These are phyloP conservation scores for Fusarium subtropicale DNA, from an alignment of 2,329 filamentous ascomycete species.

Conservation along the genomic window DNA sequence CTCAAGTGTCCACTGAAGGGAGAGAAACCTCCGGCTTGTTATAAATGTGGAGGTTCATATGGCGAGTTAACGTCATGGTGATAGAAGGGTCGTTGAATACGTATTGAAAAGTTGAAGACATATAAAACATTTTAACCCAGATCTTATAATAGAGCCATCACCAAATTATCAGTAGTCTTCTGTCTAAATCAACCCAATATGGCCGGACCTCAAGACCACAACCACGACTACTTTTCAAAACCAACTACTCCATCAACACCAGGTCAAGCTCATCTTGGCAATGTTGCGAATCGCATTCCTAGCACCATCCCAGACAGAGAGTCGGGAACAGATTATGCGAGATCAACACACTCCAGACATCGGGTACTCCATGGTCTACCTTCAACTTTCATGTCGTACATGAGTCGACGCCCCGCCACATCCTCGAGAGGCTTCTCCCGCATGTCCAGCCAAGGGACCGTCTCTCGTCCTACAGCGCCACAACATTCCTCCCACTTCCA, in stretches of 20 bases:
- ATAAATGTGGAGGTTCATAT: conserved; percentile 8
- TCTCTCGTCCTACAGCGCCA: neutral
- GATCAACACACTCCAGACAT: conserved; percentile 3
- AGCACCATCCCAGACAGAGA: conserved; percentile 21
- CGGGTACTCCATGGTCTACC: conserved; percentile 6
- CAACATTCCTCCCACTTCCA: conserved; percentile 8
- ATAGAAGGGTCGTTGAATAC: neutral
- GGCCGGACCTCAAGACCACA: conserved; percentile 6
- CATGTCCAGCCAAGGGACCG: conserved; percentile 1
- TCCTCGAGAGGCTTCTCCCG: neutral
- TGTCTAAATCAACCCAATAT: neutral
- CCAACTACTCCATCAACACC: conserved; percentile 17
- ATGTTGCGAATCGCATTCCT: conserved; percentile 24
- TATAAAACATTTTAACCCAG: conserved; percentile 1
- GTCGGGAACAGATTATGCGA: neutral
- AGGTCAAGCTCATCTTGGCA: conserved; percentile 21
- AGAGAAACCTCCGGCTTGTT: conserved; percentile 29
- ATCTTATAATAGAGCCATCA: neutral
- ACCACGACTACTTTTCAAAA: conserved; percentile 27
- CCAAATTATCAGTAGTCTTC: neutral
- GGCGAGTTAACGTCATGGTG: conserved; percentile 22
- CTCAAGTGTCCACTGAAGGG: conserved; percentile 2
- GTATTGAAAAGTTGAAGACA: neutral
- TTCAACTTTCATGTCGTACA: conserved; percentile 5
- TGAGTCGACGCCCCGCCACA: conserved; percentile 4